phyloP scores from a whole-genome alignment of 371 early-diverging fungal genomes.

The Lichtheimia corymbifera region DNA sequence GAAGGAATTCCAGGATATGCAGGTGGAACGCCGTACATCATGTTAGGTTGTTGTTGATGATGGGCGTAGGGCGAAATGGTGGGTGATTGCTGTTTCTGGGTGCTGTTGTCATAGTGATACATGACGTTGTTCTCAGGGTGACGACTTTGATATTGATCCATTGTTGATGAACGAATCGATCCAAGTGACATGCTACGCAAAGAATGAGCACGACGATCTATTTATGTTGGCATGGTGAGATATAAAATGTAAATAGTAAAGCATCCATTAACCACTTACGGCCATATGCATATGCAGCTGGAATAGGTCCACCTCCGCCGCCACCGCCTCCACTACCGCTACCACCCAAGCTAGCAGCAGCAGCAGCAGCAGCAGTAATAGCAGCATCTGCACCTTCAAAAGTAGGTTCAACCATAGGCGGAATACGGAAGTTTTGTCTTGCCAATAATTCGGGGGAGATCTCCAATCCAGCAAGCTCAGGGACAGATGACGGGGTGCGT shows the following conservation, averaged over 20 bases:
- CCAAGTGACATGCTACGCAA: conserved; percentile 41
- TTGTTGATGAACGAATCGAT: conserved; percentile 5
- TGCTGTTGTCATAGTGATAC: neutral
- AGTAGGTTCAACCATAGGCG: conserved; percentile 13
- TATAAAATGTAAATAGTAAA: no score
- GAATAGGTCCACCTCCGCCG: no score
- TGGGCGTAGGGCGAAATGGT: conserved; percentile 12
- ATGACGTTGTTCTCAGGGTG: neutral
- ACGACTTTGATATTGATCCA: no score
- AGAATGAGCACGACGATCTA: conserved; percentile 31
- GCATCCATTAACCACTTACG: no score
- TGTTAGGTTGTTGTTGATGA: conserved; percentile 2
- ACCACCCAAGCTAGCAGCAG: no score
- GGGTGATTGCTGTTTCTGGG: conserved; percentile 12
- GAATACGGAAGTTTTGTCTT: conserved; percentile 60
- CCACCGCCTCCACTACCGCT: no score
- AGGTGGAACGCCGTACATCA: conserved; percentile 20
- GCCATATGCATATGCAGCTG: no score
- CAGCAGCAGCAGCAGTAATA: no score
- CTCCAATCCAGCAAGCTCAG: conserved; percentile 47
- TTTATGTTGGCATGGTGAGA: neutral
- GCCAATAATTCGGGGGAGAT: conserved; percentile 54
- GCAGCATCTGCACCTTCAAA: neutral
- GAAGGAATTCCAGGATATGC: conserved; percentile 29
- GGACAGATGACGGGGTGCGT: conserved; percentile 52